Conservation (phyloP, 1,284 basidiomycete species). For the Sporisorium exsertum region DNA sequence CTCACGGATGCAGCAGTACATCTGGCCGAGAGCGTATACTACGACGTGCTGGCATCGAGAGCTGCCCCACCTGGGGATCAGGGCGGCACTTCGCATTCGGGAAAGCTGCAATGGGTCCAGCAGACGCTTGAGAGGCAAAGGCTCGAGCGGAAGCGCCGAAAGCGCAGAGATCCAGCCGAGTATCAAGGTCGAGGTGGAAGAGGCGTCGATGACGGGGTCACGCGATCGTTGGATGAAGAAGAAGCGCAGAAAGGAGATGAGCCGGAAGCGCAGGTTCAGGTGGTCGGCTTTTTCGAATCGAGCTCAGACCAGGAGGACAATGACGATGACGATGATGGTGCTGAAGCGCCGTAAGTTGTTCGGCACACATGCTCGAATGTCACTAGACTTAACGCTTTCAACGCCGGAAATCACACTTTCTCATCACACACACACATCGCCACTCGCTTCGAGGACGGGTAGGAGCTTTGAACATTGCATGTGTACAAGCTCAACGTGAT, state of each 20-base stretch:
- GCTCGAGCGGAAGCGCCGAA: slow-evolving; percentile 72
- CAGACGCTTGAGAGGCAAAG: slow-evolving; percentile 75
- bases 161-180: slow-evolving; percentile 45
- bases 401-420: not conserved
- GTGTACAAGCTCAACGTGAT: not conserved
- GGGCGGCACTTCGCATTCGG: slow-evolving; percentile 7
- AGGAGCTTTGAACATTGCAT: not conserved
- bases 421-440: not conserved
- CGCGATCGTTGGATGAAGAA: slow-evolving; percentile 1
- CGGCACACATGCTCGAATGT: not conserved
- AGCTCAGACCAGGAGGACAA: slow-evolving; percentile 8
- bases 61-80: not conserved
- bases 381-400: not conserved
- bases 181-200: slow-evolving; percentile 57
- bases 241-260: not conserved
- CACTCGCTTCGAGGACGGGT: not conserved
- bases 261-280: not conserved
- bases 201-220: slow-evolving; percentile 40
- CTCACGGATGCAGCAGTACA: slow-evolving; percentile 35
- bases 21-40: slow-evolving; percentile 46
- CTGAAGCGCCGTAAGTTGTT: not conserved
- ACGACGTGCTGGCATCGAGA: slow-evolving; percentile 67
- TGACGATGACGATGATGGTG: slow-evolving; percentile 11
- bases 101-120: slow-evolving; percentile 71
- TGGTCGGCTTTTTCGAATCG: slow-evolving; percentile 35